Evolutionary conservation across 768 basidiomycete genomes (phyloP), one percentile per base, ranked within the genome.

Genomic region (Neoboletus brunneissimus): DNA sequence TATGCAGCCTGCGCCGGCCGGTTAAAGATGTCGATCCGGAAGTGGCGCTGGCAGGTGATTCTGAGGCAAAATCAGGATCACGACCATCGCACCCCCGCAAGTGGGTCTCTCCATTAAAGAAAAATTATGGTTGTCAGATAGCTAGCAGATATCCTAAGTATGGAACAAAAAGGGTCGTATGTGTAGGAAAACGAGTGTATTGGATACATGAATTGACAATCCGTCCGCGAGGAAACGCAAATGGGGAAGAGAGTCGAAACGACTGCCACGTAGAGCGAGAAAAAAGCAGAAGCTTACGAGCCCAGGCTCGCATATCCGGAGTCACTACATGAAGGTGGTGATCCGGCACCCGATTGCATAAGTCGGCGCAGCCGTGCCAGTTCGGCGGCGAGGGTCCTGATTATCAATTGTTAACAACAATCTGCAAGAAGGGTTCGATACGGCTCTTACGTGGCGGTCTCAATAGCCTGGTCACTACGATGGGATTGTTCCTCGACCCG

Each of bases 341-440:
- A 63, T 53, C 72, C 74, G 1, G 77, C 74, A 62, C 81, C 78
- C 40, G 74, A 72, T 64, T 82, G 87, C 84, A 92, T 91, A 40
- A 92, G 77, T 61, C 89, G 79, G 65, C 87, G 79, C 65, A 92
- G 73, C 55, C 88, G 78, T 48, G 82, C 80, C 44, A 91, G 75
- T 67, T 91, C 89, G 29, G 76, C 74, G 6, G 86, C 75, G 31
- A 91, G 69, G 32, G 75, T 72, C 64, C 88, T 89, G 63, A 27
- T 52, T 5, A 22, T 20, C 15, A 29, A 18, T 1, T 13, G 5
- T 67, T 1, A 59, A 25, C 35, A 47, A 40, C 18, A 0, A 10
- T 18, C 29, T 2, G 11, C 13, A 25, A 9, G 8, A 32, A 56
- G 51, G 9, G 25, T 27, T 57, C 23, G 27, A 37, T 35, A 46